Evolutionary conservation across 2,329 filamentous ascomycete genomes (phyloP).

Genomic region (Phaeosphaeria sp.): DNA sequence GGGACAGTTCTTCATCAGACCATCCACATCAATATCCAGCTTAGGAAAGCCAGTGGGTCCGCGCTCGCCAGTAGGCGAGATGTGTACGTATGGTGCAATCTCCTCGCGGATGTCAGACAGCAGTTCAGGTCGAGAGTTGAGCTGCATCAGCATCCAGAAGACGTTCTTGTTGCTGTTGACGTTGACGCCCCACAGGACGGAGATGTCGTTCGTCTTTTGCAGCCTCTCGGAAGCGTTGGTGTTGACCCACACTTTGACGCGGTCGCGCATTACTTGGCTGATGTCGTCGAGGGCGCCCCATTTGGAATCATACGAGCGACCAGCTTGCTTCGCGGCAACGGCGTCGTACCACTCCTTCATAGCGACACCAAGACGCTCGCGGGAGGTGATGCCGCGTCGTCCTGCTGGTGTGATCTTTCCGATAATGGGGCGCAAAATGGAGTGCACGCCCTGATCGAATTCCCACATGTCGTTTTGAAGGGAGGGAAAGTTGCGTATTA

Average conservation of each 20-base stretch:
- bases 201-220: conserved; percentile 19
- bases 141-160: conserved; percentile 59
- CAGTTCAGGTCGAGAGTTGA: conserved; percentile 52
- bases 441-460: conserved; percentile 17
- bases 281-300: conserved; percentile 15
- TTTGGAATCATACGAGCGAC: conserved; percentile 4
- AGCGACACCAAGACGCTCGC: conserved; percentile 11
- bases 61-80: conserved; percentile 24
- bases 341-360: conserved; percentile 21
- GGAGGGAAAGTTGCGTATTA: conserved; percentile 15
- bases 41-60: conserved; percentile 10
- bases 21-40: conserved; percentile 17
- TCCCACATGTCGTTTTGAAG: conserved; percentile 18
- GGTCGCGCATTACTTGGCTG: conserved; percentile 14
- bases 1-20: conserved; percentile 14
- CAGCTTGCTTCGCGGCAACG: conserved; percentile 14
- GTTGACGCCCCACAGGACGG: conserved; percentile 20
- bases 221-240: conserved; percentile 9
- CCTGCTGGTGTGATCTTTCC: conserved; percentile 11
- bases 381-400: conserved; percentile 7
- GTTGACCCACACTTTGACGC: conserved; percentile 17
- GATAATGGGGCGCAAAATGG: conserved; percentile 11
- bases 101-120: conserved; percentile 54
- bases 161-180: conserved; percentile 22
- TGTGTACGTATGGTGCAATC: conserved; percentile 51